phyloP scores from a whole-genome alignment of 192 early-diverging fungal species.

The Coemansia guatemalensis region DNA sequence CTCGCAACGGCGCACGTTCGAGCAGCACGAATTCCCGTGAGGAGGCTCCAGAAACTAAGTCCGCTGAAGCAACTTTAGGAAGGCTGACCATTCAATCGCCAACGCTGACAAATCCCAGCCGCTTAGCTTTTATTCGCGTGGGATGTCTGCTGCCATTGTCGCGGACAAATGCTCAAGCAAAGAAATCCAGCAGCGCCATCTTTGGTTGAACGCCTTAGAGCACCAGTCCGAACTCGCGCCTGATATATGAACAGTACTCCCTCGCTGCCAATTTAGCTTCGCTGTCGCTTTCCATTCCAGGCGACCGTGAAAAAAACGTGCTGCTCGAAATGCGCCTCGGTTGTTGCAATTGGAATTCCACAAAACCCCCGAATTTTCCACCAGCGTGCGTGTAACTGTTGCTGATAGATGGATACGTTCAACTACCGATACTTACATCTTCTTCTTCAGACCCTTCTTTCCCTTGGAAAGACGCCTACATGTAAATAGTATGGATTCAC shows the following conservation, averaged over 20 bases:
- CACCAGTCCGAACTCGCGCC: background rate
- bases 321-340: background rate
- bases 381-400: background rate
- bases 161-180: background rate
- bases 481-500: slow-evolving; percentile 12
- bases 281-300: background rate
- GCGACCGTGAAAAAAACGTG: background rate
- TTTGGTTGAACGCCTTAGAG: background rate
- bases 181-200: background rate
- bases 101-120: background rate
- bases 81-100: background rate
- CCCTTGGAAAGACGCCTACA: slow-evolving; percentile 95
- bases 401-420: slow-evolving; percentile 55
- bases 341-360: background rate
- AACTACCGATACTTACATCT: slow-evolving; percentile 57
- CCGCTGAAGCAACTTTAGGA: background rate
- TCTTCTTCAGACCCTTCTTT: slow-evolving; percentile 99
- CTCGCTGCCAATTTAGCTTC: background rate
- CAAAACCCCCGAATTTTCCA: background rate
- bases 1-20: background rate
- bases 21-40: background rate
- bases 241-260: background rate
- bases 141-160: background rate
- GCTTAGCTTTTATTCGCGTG: background rate
- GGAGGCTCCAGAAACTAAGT: background rate